Conservation (phyloP, 192 early-diverging fungal species). For the Rhizophagus prolifer region DNA sequence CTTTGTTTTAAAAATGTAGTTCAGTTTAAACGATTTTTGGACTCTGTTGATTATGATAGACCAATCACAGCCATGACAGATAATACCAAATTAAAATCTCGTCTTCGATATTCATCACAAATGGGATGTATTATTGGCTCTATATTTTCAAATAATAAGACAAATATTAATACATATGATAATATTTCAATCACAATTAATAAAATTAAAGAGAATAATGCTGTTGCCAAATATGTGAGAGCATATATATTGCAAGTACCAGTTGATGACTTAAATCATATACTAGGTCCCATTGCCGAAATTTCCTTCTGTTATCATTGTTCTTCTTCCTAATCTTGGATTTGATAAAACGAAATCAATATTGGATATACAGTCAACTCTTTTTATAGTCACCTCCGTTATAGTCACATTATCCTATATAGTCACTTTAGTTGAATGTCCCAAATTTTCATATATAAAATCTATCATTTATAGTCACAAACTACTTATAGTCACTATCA, state of each 20-base stretch:
- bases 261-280: neutral
- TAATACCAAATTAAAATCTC: neutral
- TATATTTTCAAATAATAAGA: neutral
- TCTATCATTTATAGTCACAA: no score
- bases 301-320: conserved; percentile 1
- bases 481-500: no score
- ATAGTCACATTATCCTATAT: no score
- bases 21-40: neutral
- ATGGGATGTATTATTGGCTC: neutral
- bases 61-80: neutral
- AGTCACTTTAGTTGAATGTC: no score
- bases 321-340: neutral
- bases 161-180: no score
- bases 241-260: neutral
- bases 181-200: no score
- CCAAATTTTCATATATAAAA: no score
- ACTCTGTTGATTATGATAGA: no score
- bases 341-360: neutral
- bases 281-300: neutral
- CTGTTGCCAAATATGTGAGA: neutral
- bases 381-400: no score
- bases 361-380: neutral
- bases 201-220: conserved; percentile 6
- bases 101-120: neutral
- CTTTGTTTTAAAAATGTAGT: neutral